Percentiles rank a stretch among this genome's conserved stretches.
Conservation (phyloP, 495 filamentous ascomycete species). For the Letharia columbiana region DNA sequence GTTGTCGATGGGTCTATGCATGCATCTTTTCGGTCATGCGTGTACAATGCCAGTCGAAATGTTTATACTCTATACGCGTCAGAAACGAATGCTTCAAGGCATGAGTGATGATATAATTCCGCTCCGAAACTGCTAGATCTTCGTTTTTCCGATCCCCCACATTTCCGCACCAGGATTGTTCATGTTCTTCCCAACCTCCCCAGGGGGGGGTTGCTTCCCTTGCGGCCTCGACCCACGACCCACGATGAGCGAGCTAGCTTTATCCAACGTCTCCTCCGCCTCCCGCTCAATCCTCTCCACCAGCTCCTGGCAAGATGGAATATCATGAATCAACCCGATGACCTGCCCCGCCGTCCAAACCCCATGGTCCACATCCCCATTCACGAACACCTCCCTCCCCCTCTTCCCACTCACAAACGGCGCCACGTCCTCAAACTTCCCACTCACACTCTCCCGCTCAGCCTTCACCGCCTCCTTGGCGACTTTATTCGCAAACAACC, state of each 20-base stretch:
- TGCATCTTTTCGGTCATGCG: background rate
- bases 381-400: constrained; percentile 82
- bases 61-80: background rate
- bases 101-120: background rate
- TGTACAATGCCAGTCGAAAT: background rate
- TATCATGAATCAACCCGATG: constrained; percentile 61
- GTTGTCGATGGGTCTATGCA: too few relatives aligned
- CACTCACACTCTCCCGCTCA: constrained; percentile 74
- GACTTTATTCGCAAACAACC: constrained; percentile 85
- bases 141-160: constrained; percentile 31
- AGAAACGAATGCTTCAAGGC: background rate
- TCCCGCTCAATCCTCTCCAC: constrained; percentile 55
- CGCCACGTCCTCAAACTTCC: constrained; percentile 86
- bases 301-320: constrained; percentile 53
- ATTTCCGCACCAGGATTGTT: constrained; percentile 35
- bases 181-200: constrained; percentile 19
- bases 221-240: background rate
- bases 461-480: constrained; percentile 70
- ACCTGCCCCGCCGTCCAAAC: constrained; percentile 74
- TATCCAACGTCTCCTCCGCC: constrained; percentile 40
- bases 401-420: constrained; percentile 87
- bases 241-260: constrained; percentile 3
- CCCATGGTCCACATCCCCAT: constrained; percentile 83
- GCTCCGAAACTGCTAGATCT: constrained; percentile 5
- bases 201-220: constrained; percentile 6